A percentile compares a stretch with the other conserved stretches of the same genome.
Evolutionary conservation across 129 eudicot species (phyloP).

Genomic region (Centella asiatica): DNA sequence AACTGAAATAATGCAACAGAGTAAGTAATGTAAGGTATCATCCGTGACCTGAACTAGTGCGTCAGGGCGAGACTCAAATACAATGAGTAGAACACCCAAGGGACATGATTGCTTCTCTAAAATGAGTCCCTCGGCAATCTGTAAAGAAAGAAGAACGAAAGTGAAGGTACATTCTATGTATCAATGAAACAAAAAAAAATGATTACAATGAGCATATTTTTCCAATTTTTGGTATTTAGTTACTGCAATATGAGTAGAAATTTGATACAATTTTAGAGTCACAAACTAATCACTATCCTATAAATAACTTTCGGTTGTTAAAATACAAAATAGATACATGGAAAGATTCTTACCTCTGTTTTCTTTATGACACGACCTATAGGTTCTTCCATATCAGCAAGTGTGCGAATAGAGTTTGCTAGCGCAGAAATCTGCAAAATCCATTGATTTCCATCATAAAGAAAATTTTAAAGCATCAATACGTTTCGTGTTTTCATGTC

Average conservation of each 20-base stretch:
- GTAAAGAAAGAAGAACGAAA: conserved; percentile 8
- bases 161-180: background rate
- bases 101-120: conserved; percentile 79
- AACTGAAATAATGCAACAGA: too few species aligned
- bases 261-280: background rate
- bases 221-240: too few species aligned
- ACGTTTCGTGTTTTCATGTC: background rate
- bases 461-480: background rate
- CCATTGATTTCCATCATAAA: conserved; percentile 3
- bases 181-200: background rate
- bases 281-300: background rate
- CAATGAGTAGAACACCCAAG: conserved; percentile 76
- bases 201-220: background rate
- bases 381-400: conserved; percentile 91
- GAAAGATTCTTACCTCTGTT: conserved; percentile 56
- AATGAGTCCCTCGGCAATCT: conserved; percentile 78
- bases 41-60: conserved; percentile 77
- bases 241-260: background rate
- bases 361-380: conserved; percentile 58
- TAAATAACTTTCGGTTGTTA: background rate
- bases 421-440: conserved; percentile 55
- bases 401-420: conserved; percentile 64
- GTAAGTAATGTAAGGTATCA: background rate
- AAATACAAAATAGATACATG: background rate
- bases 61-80: conserved; percentile 96